Base-by-base conservation (phyloP, 768 basidiomycete species). In the Punctularia strigosozonata region DNA sequence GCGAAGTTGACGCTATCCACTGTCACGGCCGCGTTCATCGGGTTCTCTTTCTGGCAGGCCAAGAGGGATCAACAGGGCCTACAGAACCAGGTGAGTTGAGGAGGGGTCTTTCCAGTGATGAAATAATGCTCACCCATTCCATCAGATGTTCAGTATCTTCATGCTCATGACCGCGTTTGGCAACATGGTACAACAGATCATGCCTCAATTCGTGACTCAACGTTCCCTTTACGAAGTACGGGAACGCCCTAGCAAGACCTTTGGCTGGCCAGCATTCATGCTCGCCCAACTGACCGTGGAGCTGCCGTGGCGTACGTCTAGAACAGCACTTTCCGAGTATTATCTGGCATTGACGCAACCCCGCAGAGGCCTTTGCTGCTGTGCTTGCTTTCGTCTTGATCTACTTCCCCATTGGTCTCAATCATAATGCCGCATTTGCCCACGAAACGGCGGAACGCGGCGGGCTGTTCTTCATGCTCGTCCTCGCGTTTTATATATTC, bases 341-440 rank as follows among this genome's bases (percentile, higher is more conserved):
- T n/a, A n/a, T n/a, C n/a, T n/a, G n/a, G n/a, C n/a, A n/a, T n/a
- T n/a, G n/a, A n/a, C n/a, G n/a, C n/a, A n/a, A n/a, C n/a, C n/a
- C n/a, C n/a, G n/a, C n/a, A n/a, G n/a, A n/a, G n/a, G n/a, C n/a
- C n/a, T n/a, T n/a, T n/a, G n/a, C n/a, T n/a, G n/a, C n/a, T n/a
- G n/a, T n/a, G n/a, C 39, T 82, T 10, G 68, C 76, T 57, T 84
- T 72, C 60, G 47, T 78, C 38, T 72, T 68, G 47, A 83, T 79
- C 79, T 82, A 68, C 55, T 80, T 73, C 73, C 77, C 77, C 4
- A 73, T 80, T 36, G 78, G 78, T 0, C 76, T 75, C 14, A 25
- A 24, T 25, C 22, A 25, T n/a, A 37, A 37, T 15, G 36, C 36
- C 12, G 36, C 24, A 25, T 22, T 22, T 15, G 26, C 36, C 10